Percentiles rank a stretch among this genome's conserved stretches.
Evolutionary conservation across 2,329 filamentous ascomycete species (phyloP).

Genomic region (Phoma sp.): DNA sequence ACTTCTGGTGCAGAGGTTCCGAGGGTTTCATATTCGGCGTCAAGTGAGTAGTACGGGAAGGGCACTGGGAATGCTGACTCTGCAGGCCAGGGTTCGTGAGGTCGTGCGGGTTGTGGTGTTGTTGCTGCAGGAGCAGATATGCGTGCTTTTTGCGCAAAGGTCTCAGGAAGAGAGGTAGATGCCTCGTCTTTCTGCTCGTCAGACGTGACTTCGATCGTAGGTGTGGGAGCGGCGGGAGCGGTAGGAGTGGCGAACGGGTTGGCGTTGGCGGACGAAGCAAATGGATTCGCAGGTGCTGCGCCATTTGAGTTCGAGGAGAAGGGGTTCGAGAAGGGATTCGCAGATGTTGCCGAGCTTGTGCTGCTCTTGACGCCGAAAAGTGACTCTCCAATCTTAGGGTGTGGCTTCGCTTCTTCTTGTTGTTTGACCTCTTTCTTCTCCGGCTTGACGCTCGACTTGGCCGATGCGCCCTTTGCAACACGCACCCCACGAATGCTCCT

Average conservation of each 20-base stretch:
- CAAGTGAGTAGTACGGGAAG: slow-evolving; percentile 79
- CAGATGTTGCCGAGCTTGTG: slow-evolving; percentile 22
- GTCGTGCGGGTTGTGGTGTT: slow-evolving; percentile 40
- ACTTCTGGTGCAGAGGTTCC: slow-evolving; percentile 62
- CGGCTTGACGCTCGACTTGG: slow-evolving; percentile 24
- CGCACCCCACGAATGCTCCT: slow-evolving; percentile 75
- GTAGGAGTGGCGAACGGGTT: slow-evolving; percentile 45
- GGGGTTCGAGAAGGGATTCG: slow-evolving; percentile 58
- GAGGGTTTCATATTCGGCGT: slow-evolving; percentile 91
- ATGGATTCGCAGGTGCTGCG: slow-evolving; percentile 60
- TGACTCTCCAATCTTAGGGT: slow-evolving; percentile 67
- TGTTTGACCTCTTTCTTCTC: slow-evolving; percentile 30
- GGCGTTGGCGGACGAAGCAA: slow-evolving; percentile 49
- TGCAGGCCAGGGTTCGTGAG: slow-evolving; percentile 77
- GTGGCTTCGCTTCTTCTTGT: slow-evolving; percentile 42
- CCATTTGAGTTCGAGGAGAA: slow-evolving; percentile 59
- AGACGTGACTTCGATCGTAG: slow-evolving; percentile 18
- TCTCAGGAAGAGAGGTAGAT: slow-evolving; percentile 68
- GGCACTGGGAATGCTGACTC: slow-evolving; percentile 68
- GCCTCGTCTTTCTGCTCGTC: slow-evolving; percentile 33
- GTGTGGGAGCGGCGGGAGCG: slow-evolving; percentile 28
- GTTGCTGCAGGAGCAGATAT: slow-evolving; percentile 53
- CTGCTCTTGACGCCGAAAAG: slow-evolving; percentile 70
- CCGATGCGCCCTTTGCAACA: slow-evolving; percentile 51
- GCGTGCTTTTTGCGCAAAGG: slow-evolving; percentile 74